Conservation (phyloP, 352 stramenopile species). For the Phytophthora litchii region DNA sequence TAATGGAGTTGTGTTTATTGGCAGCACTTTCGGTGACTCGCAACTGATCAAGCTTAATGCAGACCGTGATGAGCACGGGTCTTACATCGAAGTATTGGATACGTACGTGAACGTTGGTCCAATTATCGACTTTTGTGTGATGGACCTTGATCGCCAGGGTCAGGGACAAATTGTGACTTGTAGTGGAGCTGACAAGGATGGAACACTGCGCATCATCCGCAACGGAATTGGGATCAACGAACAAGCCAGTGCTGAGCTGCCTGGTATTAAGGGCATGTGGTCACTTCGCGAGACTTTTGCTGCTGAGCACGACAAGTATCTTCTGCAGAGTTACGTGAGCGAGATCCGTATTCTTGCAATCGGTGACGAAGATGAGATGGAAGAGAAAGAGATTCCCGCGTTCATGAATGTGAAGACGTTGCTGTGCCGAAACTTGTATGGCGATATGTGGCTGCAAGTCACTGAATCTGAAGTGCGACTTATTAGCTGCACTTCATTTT, state of each 20-base stretch:
- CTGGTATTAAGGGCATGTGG: conserved; percentile 99
- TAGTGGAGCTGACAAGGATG: conserved; percentile 95
- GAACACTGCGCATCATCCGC: conserved; percentile 96
- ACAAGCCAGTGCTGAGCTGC: conserved; percentile 93
- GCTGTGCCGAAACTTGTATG: conserved; percentile 92
- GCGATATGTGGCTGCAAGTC: conserved; percentile 93
- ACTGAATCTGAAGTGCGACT: conserved; percentile 93
- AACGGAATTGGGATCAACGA: conserved; percentile 99
- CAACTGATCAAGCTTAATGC: conserved; percentile 94
- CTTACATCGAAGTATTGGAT: conserved; percentile 94
- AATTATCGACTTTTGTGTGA: conserved; percentile 99
- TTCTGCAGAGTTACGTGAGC: conserved; percentile 96
- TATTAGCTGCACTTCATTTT: conserved; percentile 71
- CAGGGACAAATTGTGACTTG: conserved; percentile 97
- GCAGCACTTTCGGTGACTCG: conserved; percentile 94
- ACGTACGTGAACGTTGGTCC: conserved; percentile 98
- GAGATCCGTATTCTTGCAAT: conserved; percentile 97
- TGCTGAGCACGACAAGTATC: conserved; percentile 92
- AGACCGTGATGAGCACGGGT: conserved; percentile 77
- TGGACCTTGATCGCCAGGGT: conserved; percentile 93
- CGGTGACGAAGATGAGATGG: conserved; percentile 88
- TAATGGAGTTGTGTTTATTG: conserved; percentile 96
- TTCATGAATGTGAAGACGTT: conserved; percentile 92
- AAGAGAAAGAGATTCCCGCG: conserved; percentile 89
- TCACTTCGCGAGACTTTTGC: conserved; percentile 86